Evolutionary conservation across 2,329 filamentous ascomycete genomes (phyloP).

Genomic region (Ophiosphaerella korrae): DNA sequence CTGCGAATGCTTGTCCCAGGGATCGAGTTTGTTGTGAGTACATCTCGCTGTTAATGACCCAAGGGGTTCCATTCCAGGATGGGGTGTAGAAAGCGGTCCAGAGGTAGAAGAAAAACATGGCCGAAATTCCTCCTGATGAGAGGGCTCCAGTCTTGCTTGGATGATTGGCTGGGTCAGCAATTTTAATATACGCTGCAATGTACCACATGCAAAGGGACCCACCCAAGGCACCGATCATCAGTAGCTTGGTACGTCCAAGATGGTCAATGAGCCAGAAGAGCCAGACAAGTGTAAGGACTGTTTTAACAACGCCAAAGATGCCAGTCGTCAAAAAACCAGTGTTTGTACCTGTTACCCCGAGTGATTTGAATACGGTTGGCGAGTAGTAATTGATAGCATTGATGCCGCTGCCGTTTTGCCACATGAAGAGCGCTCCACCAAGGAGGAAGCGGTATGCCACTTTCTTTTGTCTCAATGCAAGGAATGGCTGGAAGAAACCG

Average conservation of each 20-base stretch:
- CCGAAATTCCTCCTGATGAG: conserved; percentile 60
- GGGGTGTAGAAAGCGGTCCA: conserved; percentile 76
- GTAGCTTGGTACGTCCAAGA: conserved; percentile 65
- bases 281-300: conserved; percentile 69
- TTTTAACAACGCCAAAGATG: conserved; percentile 75
- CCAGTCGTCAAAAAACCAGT: conserved; percentile 71
- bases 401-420: conserved; percentile 78
- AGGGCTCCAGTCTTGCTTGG: conserved; percentile 36
- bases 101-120: conserved; percentile 74
- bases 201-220: conserved; percentile 69
- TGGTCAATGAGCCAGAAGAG: conserved; percentile 71
- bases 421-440: conserved; percentile 76
- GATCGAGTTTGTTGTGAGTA: conserved; percentile 70
- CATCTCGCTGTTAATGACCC: conserved; percentile 77
- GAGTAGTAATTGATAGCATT: conserved; percentile 79
- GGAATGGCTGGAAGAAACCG: conserved; percentile 69
- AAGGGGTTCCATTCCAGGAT: conserved; percentile 74
- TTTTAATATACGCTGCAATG: conserved; percentile 64
- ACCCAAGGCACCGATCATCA: conserved; percentile 67
- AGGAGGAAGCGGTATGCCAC: conserved; percentile 75
- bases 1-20: conserved; percentile 59
- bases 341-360: conserved; percentile 66
- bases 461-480: conserved; percentile 47
- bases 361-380: conserved; percentile 69
- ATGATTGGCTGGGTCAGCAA: conserved; percentile 51